Evolutionary conservation across 768 basidiomycete species (phyloP).

Genomic region (Heimioporus sp.): DNA sequence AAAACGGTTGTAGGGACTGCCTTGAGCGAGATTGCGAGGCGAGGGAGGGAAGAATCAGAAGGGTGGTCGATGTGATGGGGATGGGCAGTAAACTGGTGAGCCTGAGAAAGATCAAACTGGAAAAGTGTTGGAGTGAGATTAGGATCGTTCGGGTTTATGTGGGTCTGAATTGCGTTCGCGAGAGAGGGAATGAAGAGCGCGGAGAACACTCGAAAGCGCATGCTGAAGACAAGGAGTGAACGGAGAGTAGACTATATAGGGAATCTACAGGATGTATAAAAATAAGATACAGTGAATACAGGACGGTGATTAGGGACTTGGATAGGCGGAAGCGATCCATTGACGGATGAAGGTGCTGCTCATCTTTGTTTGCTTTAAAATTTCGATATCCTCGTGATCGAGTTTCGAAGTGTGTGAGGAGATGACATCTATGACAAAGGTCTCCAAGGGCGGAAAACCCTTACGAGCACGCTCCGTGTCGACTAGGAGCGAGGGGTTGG

Average conservation of each 20-base stretch:
- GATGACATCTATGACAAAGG: constrained; percentile 89
- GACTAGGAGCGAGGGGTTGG: constrained; percentile 43
- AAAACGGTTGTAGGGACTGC: constrained; percentile 52
- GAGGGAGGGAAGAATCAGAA: constrained; percentile 7
- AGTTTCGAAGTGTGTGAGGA: constrained; percentile 59
- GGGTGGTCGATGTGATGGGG: constrained; percentile 2
- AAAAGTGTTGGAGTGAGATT: constrained; percentile 3
- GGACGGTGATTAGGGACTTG: not conserved
- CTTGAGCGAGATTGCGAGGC: constrained; percentile 33
- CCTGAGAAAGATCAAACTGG: constrained; percentile 20
- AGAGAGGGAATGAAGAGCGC: no score
- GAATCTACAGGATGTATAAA: no score
- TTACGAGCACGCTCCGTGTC: constrained; percentile 56
- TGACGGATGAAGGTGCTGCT: constrained; percentile 91
- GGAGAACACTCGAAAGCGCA: no score
- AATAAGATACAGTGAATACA: no score
- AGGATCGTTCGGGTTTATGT: no score
- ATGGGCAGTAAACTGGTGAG: constrained; percentile 8
- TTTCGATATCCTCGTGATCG: constrained; percentile 63
- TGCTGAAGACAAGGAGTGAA: no score
- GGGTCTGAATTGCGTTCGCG: no score
- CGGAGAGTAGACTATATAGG: no score
- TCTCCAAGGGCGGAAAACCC: constrained; percentile 55
- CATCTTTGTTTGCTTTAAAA: constrained; percentile 81
- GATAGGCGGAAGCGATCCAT: constrained; percentile 61